phyloP scores from a whole-genome alignment of 345 rosid genomes.

The Mercurialis annua region DNA sequence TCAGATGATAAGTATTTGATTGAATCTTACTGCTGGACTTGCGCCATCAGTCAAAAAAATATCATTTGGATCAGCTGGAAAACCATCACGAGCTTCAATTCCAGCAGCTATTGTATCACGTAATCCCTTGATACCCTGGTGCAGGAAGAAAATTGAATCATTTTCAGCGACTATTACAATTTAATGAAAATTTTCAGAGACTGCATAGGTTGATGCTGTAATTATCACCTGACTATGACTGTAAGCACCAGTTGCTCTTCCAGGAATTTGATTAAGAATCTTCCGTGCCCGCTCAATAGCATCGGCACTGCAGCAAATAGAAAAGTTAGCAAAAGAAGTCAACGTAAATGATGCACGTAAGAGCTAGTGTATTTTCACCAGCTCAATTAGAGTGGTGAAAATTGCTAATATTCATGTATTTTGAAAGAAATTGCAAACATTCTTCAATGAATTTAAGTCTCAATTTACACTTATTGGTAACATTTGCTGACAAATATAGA shows the following conservation, averaged over 20 bases:
- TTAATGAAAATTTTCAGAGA: conserved; percentile 7
- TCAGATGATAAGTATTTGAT: background rate
- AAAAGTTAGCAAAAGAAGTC: background rate
- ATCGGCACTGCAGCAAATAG: conserved; percentile 58
- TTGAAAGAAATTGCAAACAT: background rate
- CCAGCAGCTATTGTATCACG: conserved; percentile 92
- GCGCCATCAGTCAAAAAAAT: conserved; percentile 98
- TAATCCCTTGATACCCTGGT: conserved; percentile 86
- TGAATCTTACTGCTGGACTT: conserved; percentile 70
- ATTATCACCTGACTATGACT: conserved; percentile 90
- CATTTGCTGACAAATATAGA: no score
- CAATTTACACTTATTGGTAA: no score
- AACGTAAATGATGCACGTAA: background rate
- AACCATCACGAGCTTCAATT: conserved; percentile 93
- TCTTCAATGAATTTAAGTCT: background rate
- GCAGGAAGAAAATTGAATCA: background rate
- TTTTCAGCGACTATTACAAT: no score
- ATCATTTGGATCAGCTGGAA: conserved; percentile 83
- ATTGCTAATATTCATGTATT: background rate
- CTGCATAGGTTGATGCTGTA: background rate
- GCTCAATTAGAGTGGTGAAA: background rate
- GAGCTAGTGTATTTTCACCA: background rate
- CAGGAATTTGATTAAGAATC: conserved; percentile 92
- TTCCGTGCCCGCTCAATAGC: conserved; percentile 86
- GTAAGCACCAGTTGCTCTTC: conserved; percentile 95